Evolutionary conservation across 2,329 filamentous ascomycete species (phyloP).

Genomic region (Didymella segeticola): DNA sequence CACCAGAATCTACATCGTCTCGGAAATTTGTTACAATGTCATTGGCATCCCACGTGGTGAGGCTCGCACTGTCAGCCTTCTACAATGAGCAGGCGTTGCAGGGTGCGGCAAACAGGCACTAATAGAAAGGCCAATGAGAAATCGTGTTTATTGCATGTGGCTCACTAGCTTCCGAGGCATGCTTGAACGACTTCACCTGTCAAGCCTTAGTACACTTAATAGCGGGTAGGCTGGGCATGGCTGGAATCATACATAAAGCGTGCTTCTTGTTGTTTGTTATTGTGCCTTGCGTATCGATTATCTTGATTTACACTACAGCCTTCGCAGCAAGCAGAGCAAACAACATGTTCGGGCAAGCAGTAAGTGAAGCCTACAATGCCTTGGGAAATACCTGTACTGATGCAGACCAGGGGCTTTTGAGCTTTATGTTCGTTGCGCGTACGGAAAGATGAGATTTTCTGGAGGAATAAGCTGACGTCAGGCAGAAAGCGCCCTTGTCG

Average conservation of each 20-base stretch:
- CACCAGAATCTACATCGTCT: neutral
- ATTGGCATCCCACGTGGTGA: slow-evolving; percentile 6
- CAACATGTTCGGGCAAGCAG: slow-evolving; percentile 24
- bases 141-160: slow-evolving; percentile 20
- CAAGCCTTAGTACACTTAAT: slow-evolving; percentile 16
- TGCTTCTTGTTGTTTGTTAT: slow-evolving; percentile 13
- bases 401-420: slow-evolving; percentile 19
- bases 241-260: slow-evolving; percentile 18
- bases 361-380: slow-evolving; percentile 2
- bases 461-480: slow-evolving; percentile 4
- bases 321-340: neutral
- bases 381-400: slow-evolving; percentile 1
- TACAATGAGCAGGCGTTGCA: neutral
- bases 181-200: slow-evolving; percentile 11
- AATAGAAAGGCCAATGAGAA: slow-evolving; percentile 18
- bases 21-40: neutral
- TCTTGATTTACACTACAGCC: neutral
- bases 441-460: neutral
- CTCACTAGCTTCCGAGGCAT: slow-evolving; percentile 13
- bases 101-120: neutral
- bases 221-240: slow-evolving; percentile 4
- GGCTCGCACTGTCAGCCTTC: neutral
- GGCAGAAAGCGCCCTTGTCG: slow-evolving; percentile 21
- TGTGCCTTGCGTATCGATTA: slow-evolving; percentile 3
- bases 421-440: slow-evolving; percentile 32